Conservation (phyloP, 495 filamentous ascomycete species). For the Talaromyces wortmannii region DNA sequence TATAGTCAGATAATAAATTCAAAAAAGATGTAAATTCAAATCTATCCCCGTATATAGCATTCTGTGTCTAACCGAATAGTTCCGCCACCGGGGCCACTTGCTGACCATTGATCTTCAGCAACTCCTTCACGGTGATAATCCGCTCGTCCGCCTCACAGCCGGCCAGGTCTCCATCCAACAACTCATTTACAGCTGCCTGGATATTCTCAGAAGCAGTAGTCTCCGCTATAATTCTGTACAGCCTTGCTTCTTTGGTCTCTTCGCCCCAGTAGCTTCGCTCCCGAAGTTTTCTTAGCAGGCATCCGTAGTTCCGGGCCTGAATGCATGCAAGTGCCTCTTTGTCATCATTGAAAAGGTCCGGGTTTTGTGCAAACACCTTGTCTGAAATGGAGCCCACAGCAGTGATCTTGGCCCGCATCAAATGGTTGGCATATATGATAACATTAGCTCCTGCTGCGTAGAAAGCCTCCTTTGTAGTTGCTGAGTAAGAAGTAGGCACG, state of each 20-base stretch:
- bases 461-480: neutral
- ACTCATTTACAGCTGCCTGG: neutral
- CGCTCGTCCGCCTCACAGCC: neutral
- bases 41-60: too few species aligned
- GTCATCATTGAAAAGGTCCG: neutral
- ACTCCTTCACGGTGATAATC: neutral
- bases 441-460: neutral
- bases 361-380: neutral
- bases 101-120: neutral
- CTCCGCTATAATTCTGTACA: neutral
- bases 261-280: neutral
- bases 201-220: neutral
- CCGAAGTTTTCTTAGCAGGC: neutral
- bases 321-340: neutral
- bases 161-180: neutral
- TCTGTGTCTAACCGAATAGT: too few species aligned
- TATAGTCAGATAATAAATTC: too few species aligned
- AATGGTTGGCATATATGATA: neutral
- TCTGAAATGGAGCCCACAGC: neutral
- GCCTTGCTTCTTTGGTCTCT: neutral
- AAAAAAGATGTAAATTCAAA: too few species aligned
- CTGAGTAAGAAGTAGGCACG: neutral
- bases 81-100: too few species aligned
- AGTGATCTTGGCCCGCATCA: neutral
- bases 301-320: neutral